phyloP scores from a whole-genome alignment of 2,329 filamentous ascomycete species.

The Cordyceps militaris region DNA sequence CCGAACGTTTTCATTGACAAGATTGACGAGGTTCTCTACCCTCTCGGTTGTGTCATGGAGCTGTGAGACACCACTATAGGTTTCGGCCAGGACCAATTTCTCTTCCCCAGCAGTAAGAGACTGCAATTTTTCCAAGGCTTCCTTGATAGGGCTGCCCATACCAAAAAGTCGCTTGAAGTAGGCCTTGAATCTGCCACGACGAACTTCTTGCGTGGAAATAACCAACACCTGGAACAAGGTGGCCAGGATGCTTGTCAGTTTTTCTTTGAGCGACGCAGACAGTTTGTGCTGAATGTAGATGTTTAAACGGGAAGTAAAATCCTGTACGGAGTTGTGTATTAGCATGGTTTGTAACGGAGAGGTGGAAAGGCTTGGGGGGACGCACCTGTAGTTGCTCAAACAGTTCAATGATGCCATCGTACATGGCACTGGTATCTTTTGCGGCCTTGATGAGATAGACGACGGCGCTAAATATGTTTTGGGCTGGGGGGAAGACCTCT shows the following conservation, averaged over 20 bases:
- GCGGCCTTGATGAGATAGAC: slow-evolving; percentile 37
- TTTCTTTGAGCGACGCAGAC: slow-evolving; percentile 30
- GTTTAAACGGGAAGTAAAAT: slow-evolving; percentile 35
- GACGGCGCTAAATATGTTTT: slow-evolving; percentile 36
- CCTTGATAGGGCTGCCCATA: slow-evolving; percentile 32
- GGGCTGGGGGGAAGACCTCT: slow-evolving; percentile 34
- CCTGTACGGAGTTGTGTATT: slow-evolving; percentile 19
- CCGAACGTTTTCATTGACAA: slow-evolving; percentile 30
- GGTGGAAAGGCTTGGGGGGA: background rate
- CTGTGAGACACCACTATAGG: slow-evolving; percentile 29
- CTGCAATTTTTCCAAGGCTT: slow-evolving; percentile 32
- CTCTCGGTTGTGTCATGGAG: slow-evolving; percentile 31
- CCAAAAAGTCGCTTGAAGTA: slow-evolving; percentile 35
- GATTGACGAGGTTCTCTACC: slow-evolving; percentile 27
- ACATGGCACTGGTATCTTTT: slow-evolving; percentile 36
- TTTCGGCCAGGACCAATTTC: slow-evolving; percentile 37
- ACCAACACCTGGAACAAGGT: slow-evolving; percentile 39
- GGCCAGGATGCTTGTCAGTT: slow-evolving; percentile 35
- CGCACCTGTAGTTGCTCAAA: slow-evolving; percentile 34
- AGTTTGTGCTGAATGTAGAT: slow-evolving; percentile 34
- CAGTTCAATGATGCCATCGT: slow-evolving; percentile 38
- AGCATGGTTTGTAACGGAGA: background rate
- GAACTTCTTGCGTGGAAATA: slow-evolving; percentile 34
- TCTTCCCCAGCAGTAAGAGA: slow-evolving; percentile 35
- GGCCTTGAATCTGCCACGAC: slow-evolving; percentile 33